Conservation (phyloP, 495 filamentous ascomycete genomes). For the Podospora didyma region DNA sequence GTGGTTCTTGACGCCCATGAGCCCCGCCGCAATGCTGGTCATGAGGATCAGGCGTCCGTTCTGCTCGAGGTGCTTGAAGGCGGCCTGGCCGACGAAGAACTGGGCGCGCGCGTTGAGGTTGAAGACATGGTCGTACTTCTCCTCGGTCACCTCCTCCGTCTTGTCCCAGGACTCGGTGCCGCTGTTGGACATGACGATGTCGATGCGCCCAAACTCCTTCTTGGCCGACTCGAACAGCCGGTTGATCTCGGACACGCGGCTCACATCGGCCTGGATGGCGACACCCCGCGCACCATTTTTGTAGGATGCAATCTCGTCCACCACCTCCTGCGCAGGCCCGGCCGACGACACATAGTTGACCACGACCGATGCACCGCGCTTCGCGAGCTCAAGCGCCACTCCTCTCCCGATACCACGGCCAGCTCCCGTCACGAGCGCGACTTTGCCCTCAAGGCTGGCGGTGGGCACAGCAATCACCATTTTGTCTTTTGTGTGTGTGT, state of each 20-base stretch:
- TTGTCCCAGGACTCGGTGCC: constrained; percentile 62
- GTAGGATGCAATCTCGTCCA: constrained; percentile 39
- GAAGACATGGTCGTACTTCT: constrained; percentile 74
- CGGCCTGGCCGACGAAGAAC: constrained; percentile 80
- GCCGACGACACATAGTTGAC: constrained; percentile 73
- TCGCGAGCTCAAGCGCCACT: constrained; percentile 72
- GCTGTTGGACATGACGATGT: constrained; percentile 72
- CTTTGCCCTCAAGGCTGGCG: constrained; percentile 56
- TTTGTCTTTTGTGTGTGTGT: too few relatives aligned
- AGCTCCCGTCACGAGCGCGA: constrained; percentile 70
- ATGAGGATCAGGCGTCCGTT: constrained; percentile 67
- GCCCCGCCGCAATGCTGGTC: constrained; percentile 49
- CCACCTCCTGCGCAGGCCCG: constrained; percentile 59
- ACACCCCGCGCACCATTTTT: constrained; percentile 53
- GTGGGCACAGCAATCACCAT: constrained; percentile 33
- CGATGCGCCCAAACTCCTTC: constrained; percentile 61
- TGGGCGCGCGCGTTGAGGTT: constrained; percentile 72
- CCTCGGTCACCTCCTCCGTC: constrained; percentile 66
- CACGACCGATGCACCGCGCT: constrained; percentile 65
- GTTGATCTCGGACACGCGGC: constrained; percentile 59
- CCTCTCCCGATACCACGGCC: constrained; percentile 71
- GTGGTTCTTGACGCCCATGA: constrained; percentile 63
- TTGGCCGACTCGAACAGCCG: constrained; percentile 60
- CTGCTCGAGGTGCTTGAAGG: constrained; percentile 61
- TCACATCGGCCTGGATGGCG: constrained; percentile 74